Evolutionary conservation across 805 yeast species (phyloP).

Genomic region (Pichia rugopelliculosa): DNA sequence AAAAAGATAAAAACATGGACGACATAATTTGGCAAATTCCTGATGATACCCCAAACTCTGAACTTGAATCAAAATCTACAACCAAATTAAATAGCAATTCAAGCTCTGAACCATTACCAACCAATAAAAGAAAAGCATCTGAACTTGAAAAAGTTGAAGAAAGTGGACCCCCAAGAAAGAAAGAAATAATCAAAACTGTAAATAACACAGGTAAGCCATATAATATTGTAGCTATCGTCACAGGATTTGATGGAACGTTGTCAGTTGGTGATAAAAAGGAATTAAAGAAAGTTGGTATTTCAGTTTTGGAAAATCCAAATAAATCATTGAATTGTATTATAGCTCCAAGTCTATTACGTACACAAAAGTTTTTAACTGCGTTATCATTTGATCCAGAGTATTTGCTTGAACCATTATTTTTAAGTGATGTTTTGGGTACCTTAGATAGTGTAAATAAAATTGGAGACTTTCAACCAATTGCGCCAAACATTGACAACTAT

Average conservation of each 20-base stretch:
- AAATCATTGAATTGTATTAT: constrained; percentile 44
- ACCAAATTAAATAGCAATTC: neutral
- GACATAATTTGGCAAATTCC: neutral
- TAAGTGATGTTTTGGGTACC: constrained; percentile 36
- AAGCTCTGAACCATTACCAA: neutral
- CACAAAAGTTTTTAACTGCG: constrained; percentile 77
- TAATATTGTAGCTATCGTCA: constrained; percentile 43
- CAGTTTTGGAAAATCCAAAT: constrained; percentile 33
- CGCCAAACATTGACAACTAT: constrained; percentile 23
- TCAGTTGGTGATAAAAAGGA: constrained; percentile 35
- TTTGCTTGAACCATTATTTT: constrained; percentile 49
- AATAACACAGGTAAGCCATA: constrained; percentile 24
- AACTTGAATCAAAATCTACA: neutral
- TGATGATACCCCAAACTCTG: neutral
- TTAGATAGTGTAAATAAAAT: constrained; percentile 21
- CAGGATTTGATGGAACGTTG: constrained; percentile 56
- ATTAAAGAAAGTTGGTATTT: constrained; percentile 51
- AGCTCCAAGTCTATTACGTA: constrained; percentile 77
- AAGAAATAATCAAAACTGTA: constrained; percentile 11
- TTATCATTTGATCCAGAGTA: constrained; percentile 48
- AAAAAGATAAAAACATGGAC: neutral
- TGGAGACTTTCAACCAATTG: constrained; percentile 20
- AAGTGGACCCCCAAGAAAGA: neutral
- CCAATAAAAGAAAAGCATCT: neutral
- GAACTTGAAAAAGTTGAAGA: neutral